Percentiles rank a stretch among this genome's conserved stretches.
Conservation (phyloP, 306 rosid species). For the Cicer arietinum region DNA sequence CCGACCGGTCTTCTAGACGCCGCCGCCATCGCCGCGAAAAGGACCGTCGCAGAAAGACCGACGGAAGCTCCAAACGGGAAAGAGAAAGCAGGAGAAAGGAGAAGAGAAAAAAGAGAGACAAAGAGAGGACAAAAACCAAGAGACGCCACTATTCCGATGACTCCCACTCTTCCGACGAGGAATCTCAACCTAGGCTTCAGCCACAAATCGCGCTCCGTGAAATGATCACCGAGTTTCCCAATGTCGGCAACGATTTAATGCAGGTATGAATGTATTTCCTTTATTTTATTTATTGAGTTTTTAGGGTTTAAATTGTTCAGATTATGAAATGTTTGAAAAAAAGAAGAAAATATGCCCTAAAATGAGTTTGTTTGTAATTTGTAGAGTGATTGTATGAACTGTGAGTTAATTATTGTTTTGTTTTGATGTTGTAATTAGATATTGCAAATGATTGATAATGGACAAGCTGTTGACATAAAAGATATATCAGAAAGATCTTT, state of each 20-base stretch:
- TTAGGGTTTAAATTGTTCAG: slow-evolving; percentile 14
- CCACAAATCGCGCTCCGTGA: slow-evolving; percentile 57
- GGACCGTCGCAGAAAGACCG: slow-evolving; percentile 54
- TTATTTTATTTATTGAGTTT: not conserved
- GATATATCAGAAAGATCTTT: slow-evolving; percentile 77
- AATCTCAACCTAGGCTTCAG: slow-evolving; percentile 46
- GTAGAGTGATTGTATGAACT: not conserved
- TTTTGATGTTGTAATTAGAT: slow-evolving; percentile 54
- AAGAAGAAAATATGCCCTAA: not conserved
- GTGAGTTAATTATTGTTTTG: too few relatives aligned
- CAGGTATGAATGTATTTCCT: slow-evolving; percentile 53
- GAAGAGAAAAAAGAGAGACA: slow-evolving; percentile 50
- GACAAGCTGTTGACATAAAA: slow-evolving; percentile 94
- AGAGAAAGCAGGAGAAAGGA: slow-evolving; percentile 55
- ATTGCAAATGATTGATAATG: slow-evolving; percentile 87
- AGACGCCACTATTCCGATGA: slow-evolving; percentile 50
- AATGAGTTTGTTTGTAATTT: not conserved
- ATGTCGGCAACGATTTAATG: slow-evolving; percentile 70
- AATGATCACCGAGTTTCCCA: slow-evolving; percentile 72
- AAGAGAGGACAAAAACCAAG: slow-evolving; percentile 58
- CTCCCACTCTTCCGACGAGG: slow-evolving; percentile 47
- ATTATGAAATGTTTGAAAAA: not conserved
- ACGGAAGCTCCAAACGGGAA: slow-evolving; percentile 56
- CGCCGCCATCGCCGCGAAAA: slow-evolving; percentile 56
- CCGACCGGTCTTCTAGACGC: slow-evolving; percentile 60